These are phyloP conservation scores for Saccharomycopsis selenospora DNA, from an alignment of 805 yeast genomes.

Conservation along the genomic window DNA sequence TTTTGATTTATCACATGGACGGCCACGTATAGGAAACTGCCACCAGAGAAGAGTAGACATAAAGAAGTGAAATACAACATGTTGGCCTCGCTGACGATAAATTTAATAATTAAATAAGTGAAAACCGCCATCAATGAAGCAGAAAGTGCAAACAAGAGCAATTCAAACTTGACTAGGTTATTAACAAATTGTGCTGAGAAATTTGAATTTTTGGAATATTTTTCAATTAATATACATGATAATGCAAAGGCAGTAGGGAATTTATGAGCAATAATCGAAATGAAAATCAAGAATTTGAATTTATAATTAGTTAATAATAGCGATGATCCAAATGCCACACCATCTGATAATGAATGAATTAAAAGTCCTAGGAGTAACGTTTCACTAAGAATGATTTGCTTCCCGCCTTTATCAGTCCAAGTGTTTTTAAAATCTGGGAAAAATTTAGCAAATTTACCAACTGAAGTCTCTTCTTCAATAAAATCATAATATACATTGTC, in stretches of 20 bases:
- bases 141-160: constrained; percentile 46
- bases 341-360: constrained; percentile 65
- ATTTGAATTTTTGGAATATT: constrained; percentile 1
- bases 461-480: background rate
- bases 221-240: constrained; percentile 40
- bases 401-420: constrained; percentile 22
- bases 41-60: constrained; percentile 59
- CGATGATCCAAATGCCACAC: constrained; percentile 63
- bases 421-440: constrained; percentile 14
- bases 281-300: constrained; percentile 40
- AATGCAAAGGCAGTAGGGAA: constrained; percentile 70
- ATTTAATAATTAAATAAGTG: constrained; percentile 34
- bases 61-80: constrained; percentile 41
- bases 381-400: constrained; percentile 30
- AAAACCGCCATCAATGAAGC: constrained; percentile 56
- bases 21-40: constrained; percentile 67
- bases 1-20: constrained; percentile 49
- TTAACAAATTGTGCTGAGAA: background rate
- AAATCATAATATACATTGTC: background rate
- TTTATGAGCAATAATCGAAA: constrained; percentile 63
- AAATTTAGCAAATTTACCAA: background rate
- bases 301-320: constrained; percentile 33
- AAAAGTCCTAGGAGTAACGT: constrained; percentile 55
- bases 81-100: constrained; percentile 21
- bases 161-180: constrained; percentile 35